phyloP scores from a whole-genome alignment of 169 alveolate genomes.

The Eimeria zaria region DNA sequence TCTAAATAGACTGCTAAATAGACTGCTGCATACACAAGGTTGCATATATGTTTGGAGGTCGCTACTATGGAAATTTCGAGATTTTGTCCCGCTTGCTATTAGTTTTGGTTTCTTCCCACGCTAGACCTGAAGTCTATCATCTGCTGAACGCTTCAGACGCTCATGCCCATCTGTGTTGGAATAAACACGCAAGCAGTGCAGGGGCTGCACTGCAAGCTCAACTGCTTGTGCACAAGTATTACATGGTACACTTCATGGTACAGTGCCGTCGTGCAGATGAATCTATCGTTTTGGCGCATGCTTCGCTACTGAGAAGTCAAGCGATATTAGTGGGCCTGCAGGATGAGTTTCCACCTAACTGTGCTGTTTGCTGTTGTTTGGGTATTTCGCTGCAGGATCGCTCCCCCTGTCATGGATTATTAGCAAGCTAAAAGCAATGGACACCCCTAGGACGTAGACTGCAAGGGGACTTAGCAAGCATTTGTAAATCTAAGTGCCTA shows the following conservation, averaged over 20 bases:
- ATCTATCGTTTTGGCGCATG: neutral
- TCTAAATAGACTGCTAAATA: neutral
- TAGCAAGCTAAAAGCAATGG: neutral
- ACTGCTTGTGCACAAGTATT: neutral
- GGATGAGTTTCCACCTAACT: neutral
- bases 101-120: neutral
- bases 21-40: neutral
- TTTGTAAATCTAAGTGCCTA: neutral
- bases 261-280: neutral
- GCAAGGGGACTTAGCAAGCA: neutral
- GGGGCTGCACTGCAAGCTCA: neutral
- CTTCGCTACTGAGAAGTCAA: neutral
- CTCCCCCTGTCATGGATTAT: neutral
- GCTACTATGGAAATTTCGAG: neutral
- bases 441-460: too few relatives aligned
- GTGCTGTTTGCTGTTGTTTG: neutral
- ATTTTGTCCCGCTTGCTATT: neutral
- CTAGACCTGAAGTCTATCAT: neutral
- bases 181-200: neutral
- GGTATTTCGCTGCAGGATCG: neutral
- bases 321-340: neutral
- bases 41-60: neutral
- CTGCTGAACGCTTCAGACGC: neutral
- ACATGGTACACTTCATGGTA: neutral
- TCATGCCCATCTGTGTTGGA: neutral